These are phyloP conservation scores for Diddensiella santjacobensis DNA, from an alignment of 805 yeast species.

Conservation along the genomic window DNA sequence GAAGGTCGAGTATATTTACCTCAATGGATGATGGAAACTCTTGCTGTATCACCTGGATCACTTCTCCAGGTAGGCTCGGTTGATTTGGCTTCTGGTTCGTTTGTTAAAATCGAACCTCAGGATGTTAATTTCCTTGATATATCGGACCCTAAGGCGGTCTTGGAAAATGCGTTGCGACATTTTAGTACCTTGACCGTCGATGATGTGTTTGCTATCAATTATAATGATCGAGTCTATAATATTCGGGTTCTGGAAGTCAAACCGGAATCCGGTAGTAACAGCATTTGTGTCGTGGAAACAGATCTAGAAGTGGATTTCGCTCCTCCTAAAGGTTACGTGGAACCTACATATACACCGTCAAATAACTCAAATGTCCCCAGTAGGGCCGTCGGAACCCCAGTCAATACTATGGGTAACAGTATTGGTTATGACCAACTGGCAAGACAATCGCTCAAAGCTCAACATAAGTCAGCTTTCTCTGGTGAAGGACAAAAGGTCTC, in stretches of 20 bases:
- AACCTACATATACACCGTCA: conserved; percentile 50
- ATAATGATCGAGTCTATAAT: conserved; percentile 72
- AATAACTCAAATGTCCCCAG: conserved; percentile 20
- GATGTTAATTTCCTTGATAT: conserved; percentile 89
- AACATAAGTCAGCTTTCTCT: conserved; percentile 33
- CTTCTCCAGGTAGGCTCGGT: conserved; percentile 65
- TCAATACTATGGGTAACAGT: conserved; percentile 59
- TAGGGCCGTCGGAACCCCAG: conserved; percentile 20
- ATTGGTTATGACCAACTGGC: conserved; percentile 63
- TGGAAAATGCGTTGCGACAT: conserved; percentile 86
- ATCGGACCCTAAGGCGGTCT: conserved; percentile 92
- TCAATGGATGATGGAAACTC: conserved; percentile 90
- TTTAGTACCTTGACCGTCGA: conserved; percentile 82
- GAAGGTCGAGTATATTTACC: conserved; percentile 95
- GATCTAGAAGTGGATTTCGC: conserved; percentile 97
- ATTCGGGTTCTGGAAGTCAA: conserved; percentile 84
- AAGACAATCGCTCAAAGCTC: conserved; percentile 31
- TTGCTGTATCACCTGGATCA: conserved; percentile 73
- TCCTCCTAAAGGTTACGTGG: conserved; percentile 97
- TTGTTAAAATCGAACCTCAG: conserved; percentile 94
- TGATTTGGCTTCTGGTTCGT: conserved; percentile 79
- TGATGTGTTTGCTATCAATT: conserved; percentile 80
- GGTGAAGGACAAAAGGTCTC: conserved; percentile 73
- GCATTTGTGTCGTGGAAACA: conserved; percentile 94
- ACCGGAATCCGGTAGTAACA: conserved; percentile 60